Evolutionary conservation across 495 filamentous ascomycete genomes (phyloP).

Genomic region (Lasiosphaeria hispida): DNA sequence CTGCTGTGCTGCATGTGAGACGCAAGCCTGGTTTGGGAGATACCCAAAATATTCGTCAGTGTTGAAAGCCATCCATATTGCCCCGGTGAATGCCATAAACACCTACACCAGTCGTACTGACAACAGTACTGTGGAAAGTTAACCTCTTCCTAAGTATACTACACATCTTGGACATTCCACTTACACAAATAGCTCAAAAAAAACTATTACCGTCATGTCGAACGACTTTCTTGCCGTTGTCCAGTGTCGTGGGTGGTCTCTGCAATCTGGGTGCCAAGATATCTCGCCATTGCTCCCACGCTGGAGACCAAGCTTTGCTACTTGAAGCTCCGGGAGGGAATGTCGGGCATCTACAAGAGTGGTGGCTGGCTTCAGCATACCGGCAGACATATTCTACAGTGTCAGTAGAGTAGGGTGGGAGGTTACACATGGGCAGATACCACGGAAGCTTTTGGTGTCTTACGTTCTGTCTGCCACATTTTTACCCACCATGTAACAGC

Average conservation of each 20-base stretch:
- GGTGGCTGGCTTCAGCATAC: too few relatives aligned
- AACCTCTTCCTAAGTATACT: too few relatives aligned
- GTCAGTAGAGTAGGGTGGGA: too few relatives aligned
- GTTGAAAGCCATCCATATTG: too few relatives aligned
- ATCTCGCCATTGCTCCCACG: conserved; percentile 18
- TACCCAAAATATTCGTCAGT: too few relatives aligned
- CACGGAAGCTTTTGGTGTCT: too few relatives aligned
- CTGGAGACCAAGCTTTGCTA: conserved; percentile 13
- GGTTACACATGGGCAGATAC: too few relatives aligned
- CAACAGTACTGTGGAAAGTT: background rate
- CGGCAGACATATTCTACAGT: too few relatives aligned
- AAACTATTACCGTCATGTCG: conserved; percentile 23
- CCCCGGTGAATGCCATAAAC: too few relatives aligned
- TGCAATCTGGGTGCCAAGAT: conserved; percentile 18
- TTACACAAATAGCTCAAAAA: conserved; percentile 28
- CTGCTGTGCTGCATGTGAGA: conserved; percentile 14
- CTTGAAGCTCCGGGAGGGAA: background rate
- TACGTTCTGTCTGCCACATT: too few relatives aligned
- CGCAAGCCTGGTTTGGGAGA: too few relatives aligned
- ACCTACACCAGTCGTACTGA: conserved; percentile 7
- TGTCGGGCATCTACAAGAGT: background rate
- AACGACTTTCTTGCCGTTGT: conserved; percentile 21
- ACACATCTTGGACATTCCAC: background rate
- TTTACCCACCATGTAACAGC: too few relatives aligned
- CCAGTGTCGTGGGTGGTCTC: conserved; percentile 31